Evolutionary conservation across 257 asterid genomes (phyloP).

Genomic region (Nicotiana knightiana): DNA sequence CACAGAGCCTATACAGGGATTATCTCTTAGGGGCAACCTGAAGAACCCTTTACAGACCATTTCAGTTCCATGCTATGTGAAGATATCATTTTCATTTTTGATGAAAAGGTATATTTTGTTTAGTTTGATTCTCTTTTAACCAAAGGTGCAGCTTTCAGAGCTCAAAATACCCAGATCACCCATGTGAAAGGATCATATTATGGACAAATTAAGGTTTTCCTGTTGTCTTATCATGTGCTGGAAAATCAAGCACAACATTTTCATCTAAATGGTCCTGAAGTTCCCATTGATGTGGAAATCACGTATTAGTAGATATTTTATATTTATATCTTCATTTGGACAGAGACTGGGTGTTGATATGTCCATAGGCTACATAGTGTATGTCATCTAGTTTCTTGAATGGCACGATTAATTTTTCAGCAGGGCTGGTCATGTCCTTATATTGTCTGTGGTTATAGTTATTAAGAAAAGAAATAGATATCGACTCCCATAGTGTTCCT

Average conservation of each 20-base stretch:
- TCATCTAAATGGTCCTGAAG: slow-evolving; percentile 4
- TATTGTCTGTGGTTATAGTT: neutral
- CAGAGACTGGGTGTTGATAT: neutral
- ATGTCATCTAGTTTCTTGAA: neutral
- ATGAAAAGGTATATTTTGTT: neutral
- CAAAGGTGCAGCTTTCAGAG: neutral
- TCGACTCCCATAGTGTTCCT: neutral
- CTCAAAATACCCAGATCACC: neutral
- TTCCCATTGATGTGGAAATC: slow-evolving; percentile 1
- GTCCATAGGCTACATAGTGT: neutral
- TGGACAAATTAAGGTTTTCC: neutral
- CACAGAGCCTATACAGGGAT: neutral
- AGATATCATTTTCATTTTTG: neutral
- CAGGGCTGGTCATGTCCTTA: neutral
- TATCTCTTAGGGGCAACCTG: neutral
- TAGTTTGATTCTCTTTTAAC: neutral
- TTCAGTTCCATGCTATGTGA: neutral
- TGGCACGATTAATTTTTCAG: neutral
- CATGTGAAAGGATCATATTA: neutral
- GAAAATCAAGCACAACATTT: neutral
- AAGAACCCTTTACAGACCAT: neutral
- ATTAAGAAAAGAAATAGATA: neutral
- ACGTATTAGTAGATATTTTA: neutral
- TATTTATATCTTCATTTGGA: neutral
- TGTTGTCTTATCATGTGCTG: neutral